A percentile compares a stretch with the other conserved stretches of the same genome.
Conservation (phyloP, 192 early-diverging fungal genomes). For the Bifiguratus adelaidae region DNA sequence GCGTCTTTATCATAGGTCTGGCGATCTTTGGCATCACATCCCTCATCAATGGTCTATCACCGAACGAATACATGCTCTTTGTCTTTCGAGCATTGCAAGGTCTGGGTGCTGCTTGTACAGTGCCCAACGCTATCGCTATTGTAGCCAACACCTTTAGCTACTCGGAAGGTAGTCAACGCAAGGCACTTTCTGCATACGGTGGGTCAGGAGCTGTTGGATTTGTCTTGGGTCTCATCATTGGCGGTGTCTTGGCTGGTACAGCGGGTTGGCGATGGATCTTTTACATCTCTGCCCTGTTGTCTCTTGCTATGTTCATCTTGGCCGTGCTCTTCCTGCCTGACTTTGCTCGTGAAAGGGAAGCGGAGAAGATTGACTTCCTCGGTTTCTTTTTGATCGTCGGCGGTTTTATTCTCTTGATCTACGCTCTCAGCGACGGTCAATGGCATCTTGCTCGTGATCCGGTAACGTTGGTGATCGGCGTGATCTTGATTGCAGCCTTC, state of each 20-base stretch:
- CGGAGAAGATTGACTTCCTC: constrained; percentile 17
- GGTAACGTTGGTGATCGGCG: constrained; percentile 16
- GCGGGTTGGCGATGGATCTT: constrained; percentile 30
- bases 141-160: constrained; percentile 14
- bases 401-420: constrained; percentile 19
- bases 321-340: constrained; percentile 23
- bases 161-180: not conserved
- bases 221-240: constrained; percentile 21
- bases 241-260: constrained; percentile 22
- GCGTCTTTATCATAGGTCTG: constrained; percentile 18
- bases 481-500: constrained; percentile 22
- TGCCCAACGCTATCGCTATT: constrained; percentile 19
- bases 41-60: constrained; percentile 14
- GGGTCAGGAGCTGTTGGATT: not conserved
- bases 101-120: constrained; percentile 15
- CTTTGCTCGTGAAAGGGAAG: constrained; percentile 7
- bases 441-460: constrained; percentile 22
- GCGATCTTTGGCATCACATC: constrained; percentile 17
- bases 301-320: constrained; percentile 13
- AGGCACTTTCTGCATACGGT: not conserved
- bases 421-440: constrained; percentile 21
- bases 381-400: constrained; percentile 19
- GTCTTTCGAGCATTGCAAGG: constrained; percentile 19
- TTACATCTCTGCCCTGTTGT: constrained; percentile 26
- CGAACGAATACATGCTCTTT: constrained; percentile 16